Evolutionary conservation across 2,329 filamentous ascomycete species (phyloP).

Genomic region (Colletotrichum lindemuthianum): DNA sequence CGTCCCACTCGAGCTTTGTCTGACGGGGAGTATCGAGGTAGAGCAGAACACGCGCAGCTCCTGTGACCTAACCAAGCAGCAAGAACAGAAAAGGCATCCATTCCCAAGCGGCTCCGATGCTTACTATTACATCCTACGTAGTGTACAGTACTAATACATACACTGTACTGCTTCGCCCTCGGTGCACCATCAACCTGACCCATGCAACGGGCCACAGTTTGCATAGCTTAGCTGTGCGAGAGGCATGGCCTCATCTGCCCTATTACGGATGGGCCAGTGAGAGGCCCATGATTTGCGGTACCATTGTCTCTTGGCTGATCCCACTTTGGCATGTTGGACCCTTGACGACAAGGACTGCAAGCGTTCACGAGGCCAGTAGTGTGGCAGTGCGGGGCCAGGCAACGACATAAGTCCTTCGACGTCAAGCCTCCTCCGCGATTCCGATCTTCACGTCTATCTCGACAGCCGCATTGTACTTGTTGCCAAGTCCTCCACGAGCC

Average conservation of each 20-base stretch:
- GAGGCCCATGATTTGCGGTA: slow-evolving; percentile 24
- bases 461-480: slow-evolving; percentile 28
- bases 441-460: slow-evolving; percentile 34
- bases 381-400: slow-evolving; percentile 36
- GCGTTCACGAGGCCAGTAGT: slow-evolving; percentile 34
- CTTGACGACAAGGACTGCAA: slow-evolving; percentile 32
- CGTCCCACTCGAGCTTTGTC: too few species aligned
- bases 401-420: slow-evolving; percentile 29
- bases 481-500: slow-evolving; percentile 33
- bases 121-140: not conserved
- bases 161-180: too few species aligned
- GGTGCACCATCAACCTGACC: not conserved
- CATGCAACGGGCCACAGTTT: not conserved
- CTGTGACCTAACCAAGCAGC: too few species aligned
- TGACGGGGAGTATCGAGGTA: too few species aligned
- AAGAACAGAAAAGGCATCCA: too few species aligned
- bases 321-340: slow-evolving; percentile 29
- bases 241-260: slow-evolving; percentile 21
- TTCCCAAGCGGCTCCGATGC: not conserved
- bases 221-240: not conserved
- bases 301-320: slow-evolving; percentile 33
- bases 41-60: too few species aligned
- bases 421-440: slow-evolving; percentile 36
- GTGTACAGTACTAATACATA: too few species aligned
- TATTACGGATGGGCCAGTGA: slow-evolving; percentile 27